phyloP scores from a whole-genome alignment of 805 yeast species.

The Candida maris region DNA sequence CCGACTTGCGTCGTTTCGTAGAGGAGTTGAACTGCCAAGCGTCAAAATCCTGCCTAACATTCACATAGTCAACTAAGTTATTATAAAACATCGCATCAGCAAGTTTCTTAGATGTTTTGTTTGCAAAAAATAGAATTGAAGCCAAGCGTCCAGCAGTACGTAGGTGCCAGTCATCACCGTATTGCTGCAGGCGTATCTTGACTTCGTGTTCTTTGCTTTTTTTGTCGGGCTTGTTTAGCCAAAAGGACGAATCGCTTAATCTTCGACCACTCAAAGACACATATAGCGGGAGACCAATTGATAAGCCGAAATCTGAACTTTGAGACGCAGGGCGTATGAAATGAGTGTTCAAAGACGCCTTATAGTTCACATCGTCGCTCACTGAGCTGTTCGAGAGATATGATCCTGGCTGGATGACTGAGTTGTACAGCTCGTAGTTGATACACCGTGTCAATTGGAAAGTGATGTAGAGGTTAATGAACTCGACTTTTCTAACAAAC shows the following conservation, averaged over 20 bases:
- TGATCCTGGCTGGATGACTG: slow-evolving; percentile 20
- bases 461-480: slow-evolving; percentile 72
- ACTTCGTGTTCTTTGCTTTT: slow-evolving; percentile 19
- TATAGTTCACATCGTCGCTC: slow-evolving; percentile 31
- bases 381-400: slow-evolving; percentile 12
- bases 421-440: slow-evolving; percentile 29
- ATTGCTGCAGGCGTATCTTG: slow-evolving; percentile 52
- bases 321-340: slow-evolving; percentile 25
- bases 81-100: slow-evolving; percentile 62
- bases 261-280: slow-evolving; percentile 20
- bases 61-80: slow-evolving; percentile 74
- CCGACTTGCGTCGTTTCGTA: slow-evolving; percentile 13
- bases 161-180: slow-evolving; percentile 81
- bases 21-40: slow-evolving; percentile 61
- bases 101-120: slow-evolving; percentile 33
- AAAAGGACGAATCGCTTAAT: slow-evolving; percentile 7
- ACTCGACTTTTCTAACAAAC: slow-evolving; percentile 55
- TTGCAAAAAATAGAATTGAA: slow-evolving; percentile 53
- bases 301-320: slow-evolving; percentile 23
- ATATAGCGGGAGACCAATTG: slow-evolving; percentile 25
- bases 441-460: slow-evolving; percentile 63
- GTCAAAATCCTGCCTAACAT: slow-evolving; percentile 76
- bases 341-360: slow-evolving; percentile 22
- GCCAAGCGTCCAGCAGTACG: slow-evolving; percentile 60
- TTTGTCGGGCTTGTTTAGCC: slow-evolving; percentile 14